Evolutionary conservation across 2,329 filamentous ascomycete species (phyloP).

Genomic region (Leptosphaerulina australis): DNA sequence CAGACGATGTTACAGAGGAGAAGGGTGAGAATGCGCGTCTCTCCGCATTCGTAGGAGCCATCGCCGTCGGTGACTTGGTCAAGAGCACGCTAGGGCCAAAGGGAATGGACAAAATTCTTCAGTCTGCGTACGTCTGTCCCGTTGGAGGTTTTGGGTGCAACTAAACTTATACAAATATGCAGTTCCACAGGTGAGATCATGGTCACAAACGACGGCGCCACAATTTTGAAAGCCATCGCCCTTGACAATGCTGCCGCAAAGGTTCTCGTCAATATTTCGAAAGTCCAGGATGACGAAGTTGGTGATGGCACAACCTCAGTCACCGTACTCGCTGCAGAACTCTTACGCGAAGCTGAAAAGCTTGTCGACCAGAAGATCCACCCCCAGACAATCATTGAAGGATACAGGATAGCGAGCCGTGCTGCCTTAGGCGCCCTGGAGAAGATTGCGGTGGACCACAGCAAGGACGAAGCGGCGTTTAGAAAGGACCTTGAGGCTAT

Average conservation of each 20-base stretch:
- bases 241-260: slow-evolving; percentile 98
- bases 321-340: slow-evolving; percentile 89
- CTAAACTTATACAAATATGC: slow-evolving; percentile 33
- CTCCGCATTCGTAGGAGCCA: slow-evolving; percentile 96
- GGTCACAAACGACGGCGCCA: slow-evolving; percentile 98
- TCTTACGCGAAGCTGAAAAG: slow-evolving; percentile 95
- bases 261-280: slow-evolving; percentile 98
- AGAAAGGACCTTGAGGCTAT: slow-evolving; percentile 88
- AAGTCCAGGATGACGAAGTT: slow-evolving; percentile 98
- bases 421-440: slow-evolving; percentile 86
- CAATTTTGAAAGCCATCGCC: slow-evolving; percentile 96
- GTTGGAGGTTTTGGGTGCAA: not conserved
- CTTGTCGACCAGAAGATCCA: slow-evolving; percentile 98
- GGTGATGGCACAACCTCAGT: slow-evolving; percentile 99
- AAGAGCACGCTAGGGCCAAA: slow-evolving; percentile 97
- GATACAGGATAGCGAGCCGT: slow-evolving; percentile 93
- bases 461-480: slow-evolving; percentile 81
- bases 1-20: slow-evolving; percentile 94
- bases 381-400: slow-evolving; percentile 98
- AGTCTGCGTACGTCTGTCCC: slow-evolving; percentile 75
- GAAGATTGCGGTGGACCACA: slow-evolving; percentile 86
- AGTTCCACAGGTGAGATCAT: slow-evolving; percentile 96
- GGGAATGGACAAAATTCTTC: slow-evolving; percentile 98
- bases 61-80: slow-evolving; percentile 94
- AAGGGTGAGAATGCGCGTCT: slow-evolving; percentile 99